Base-by-base conservation (phyloP, 768 basidiomycete species). In the Rhodocollybia butyracea region DNA sequence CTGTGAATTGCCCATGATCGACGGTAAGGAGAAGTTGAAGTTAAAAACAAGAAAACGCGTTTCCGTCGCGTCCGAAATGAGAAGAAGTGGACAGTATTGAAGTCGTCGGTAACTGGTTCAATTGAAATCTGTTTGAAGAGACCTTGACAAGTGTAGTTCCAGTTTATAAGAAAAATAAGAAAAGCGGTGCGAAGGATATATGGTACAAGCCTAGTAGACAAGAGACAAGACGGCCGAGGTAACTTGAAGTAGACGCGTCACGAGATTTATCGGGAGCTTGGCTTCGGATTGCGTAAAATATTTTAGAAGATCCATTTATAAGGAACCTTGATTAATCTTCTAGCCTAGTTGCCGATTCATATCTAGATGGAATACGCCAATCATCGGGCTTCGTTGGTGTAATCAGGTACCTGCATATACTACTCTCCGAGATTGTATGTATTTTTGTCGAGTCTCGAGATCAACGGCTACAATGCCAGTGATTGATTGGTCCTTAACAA, bases 111-210 rank as follows among this genome's bases (percentile, higher is more conserved):
- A 34, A 34, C 32, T 50, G 21, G 32, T 24, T 34, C 32, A 12
- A 50, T 13, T 31, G 24, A 34, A 50, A 50, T 39, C 19, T 31
- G 48, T 21, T 50, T 50, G 48, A 50, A 50, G 48, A 22, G 34
- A 50, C 10, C 34, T 50, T 50, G 48, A 50, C 48, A 38, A 24
- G 31, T 38, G 22, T 31, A 8, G 48, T 8, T 47, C 30, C 32
- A 21, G 22, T 50, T 38, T 50, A 34, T 38, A 24, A 24, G 19
- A 69, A 39, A 75, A 67, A 36, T 71, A 53, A 26, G 64, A 61
- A 17, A 73, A 74, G 60, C 70, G 72, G 60, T 72, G 13, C 52
- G 30, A 21, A 60, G 46, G 55, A 62, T 60, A 62, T 64, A 61
- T 64, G 66, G 21, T 72, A 71, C 70, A 73, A 73, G 55, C 36